Evolutionary conservation across 257 asterid species (phyloP).

Genomic region (Solanum neorickii): DNA sequence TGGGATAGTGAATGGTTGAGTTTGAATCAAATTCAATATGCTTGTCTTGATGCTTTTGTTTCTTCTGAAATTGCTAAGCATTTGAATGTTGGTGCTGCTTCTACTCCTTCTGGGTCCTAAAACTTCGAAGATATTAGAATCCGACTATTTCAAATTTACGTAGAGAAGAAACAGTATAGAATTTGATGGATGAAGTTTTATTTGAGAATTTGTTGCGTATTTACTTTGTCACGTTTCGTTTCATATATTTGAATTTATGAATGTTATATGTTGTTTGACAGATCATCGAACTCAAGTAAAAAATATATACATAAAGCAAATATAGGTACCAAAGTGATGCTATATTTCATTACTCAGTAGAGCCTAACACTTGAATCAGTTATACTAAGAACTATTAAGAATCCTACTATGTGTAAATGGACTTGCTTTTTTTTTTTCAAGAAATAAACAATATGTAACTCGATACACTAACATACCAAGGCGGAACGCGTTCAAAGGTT

Average conservation of each 20-base stretch:
- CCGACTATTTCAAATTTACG: neutral
- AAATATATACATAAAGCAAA: neutral
- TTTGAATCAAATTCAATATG: conserved; percentile 6
- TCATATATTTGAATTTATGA: no score
- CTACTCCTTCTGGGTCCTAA: neutral
- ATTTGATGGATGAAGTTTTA: no score
- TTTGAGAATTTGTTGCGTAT: no score
- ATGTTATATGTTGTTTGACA: neutral
- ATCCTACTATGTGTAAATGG: neutral
- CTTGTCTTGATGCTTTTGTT: conserved; percentile 9
- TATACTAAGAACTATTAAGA: neutral
- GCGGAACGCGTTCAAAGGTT: neutral
- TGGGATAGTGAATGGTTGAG: conserved; percentile 3
- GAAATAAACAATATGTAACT: neutral
- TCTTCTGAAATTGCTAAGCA: conserved; percentile 1
- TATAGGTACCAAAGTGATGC: neutral
- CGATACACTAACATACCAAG: neutral
- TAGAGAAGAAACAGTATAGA: no score
- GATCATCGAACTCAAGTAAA: neutral
- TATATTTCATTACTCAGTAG: neutral
- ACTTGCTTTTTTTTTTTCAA: neutral
- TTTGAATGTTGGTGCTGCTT: neutral
- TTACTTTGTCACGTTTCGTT: no score
- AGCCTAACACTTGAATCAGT: neutral
- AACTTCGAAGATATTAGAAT: neutral